Base-by-base conservation (phyloP, 2,329 filamentous ascomycete genomes). In the Alternaria longipes region DNA sequence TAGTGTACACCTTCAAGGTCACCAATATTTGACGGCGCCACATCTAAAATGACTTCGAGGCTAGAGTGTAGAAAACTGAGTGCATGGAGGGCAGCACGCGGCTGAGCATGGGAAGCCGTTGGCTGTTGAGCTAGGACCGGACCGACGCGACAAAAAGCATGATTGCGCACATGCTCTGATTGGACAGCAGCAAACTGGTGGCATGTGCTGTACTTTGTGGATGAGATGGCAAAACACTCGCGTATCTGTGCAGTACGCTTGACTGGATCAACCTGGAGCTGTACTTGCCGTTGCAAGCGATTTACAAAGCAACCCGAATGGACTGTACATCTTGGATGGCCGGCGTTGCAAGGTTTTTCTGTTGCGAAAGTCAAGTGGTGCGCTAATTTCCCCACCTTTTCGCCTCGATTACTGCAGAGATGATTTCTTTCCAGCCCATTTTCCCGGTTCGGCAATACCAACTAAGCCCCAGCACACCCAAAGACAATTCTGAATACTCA, bases 261-360 rank as follows among this genome's bases (percentile, higher is more conserved):
- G 14, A 8, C 16, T n/a, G 3, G 34, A 38, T 3, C 16, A 8
- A 18, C 16, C 5, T 8, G 16, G 16, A 38, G 8, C 34, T 7
- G 5, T n/a, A 7, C 16, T 7, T n/a, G 6, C n/a, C 8, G 8
- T 40, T 5, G 36, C n/a, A 9, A 16, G n/a, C 18, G 7, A 40
- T 18, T 9, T 8, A 14, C 36, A 2, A 14, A 3, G 3, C 16
- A 2, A 2, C 7, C 4, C 2, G 8, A 5, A 18, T 8, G 8
- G 8, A 18, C 12, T 11, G 8, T 11, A 18, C 36, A 40, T 5
- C 16, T n/a, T 1, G 34, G 4, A n/a, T 0, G 3, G 0, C 16
- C 7, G 16, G 5, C 4, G 16, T 38, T 5, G 34, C 6, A 1
- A n/a, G 4, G 14, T 38, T 38, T 4, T 0, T n/a, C 14, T 8